Percentiles rank a stretch among this genome's conserved stretches.
These are phyloP conservation scores for Yamadazyma siamensis DNA, from an alignment of 1,139 yeast species.

Conservation along the genomic window DNA sequence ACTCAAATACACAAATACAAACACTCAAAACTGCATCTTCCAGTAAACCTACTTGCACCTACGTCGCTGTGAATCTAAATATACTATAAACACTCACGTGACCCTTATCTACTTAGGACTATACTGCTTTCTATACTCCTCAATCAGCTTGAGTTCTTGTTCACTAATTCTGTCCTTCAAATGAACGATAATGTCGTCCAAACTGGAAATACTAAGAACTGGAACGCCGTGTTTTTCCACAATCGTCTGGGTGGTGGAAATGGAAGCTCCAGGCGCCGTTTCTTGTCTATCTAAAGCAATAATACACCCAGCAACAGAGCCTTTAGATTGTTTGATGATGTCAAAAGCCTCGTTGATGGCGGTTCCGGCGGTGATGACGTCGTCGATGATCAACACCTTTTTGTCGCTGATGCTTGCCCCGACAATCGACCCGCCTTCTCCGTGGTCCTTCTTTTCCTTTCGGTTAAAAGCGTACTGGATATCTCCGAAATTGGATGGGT, in stretches of 20 bases:
- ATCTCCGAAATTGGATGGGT: slow-evolving; percentile 65
- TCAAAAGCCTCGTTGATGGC: slow-evolving; percentile 93
- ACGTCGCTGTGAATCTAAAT: too few relatives aligned
- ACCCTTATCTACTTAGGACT: too few relatives aligned
- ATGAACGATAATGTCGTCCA: slow-evolving; percentile 69
- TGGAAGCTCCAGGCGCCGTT: slow-evolving; percentile 61
- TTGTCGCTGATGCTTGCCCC: slow-evolving; percentile 75
- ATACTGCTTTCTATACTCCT: slow-evolving; percentile 55
- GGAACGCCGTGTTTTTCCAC: slow-evolving; percentile 73
- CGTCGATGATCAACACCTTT: slow-evolving; percentile 82
- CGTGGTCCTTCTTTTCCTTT: slow-evolving; percentile 95
- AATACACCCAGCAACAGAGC: slow-evolving; percentile 76
- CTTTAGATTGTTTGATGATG: slow-evolving; percentile 69
- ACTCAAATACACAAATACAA: too few relatives aligned
- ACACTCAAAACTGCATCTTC: too few relatives aligned
- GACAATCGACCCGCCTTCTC: slow-evolving; percentile 95
- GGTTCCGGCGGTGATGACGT: slow-evolving; percentile 98
- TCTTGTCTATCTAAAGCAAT: slow-evolving; percentile 96
- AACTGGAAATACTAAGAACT: slow-evolving; percentile 73
- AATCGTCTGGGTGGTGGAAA: slow-evolving; percentile 82
- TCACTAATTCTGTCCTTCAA: slow-evolving; percentile 52
- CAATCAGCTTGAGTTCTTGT: slow-evolving; percentile 53
- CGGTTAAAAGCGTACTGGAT: slow-evolving; percentile 76
- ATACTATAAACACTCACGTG: too few relatives aligned
- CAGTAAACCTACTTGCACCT: too few relatives aligned